phyloP scores from a whole-genome alignment of 2,329 filamentous ascomycete species.

The Aspergillus sp. region DNA sequence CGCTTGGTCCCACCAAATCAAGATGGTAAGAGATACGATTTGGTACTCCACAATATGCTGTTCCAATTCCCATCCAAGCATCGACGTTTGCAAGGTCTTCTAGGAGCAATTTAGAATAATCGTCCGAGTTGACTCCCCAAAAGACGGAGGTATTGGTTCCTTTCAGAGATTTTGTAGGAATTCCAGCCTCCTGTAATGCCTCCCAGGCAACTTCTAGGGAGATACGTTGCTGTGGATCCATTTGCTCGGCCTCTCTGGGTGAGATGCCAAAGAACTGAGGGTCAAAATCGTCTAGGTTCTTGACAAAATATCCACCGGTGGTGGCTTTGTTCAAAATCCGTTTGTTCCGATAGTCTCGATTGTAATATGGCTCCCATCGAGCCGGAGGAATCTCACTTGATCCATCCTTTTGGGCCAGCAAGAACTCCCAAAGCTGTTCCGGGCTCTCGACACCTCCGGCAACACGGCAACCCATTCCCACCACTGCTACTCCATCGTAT shows the following conservation, averaged over 20 bases:
- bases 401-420: slow-evolving; percentile 23
- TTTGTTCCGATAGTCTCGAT: slow-evolving; percentile 20
- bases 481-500: slow-evolving; percentile 16
- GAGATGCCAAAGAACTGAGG: slow-evolving; percentile 24
- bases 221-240: slow-evolving; percentile 26
- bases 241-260: slow-evolving; percentile 20
- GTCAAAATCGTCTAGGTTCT: slow-evolving; percentile 24
- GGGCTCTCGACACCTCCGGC: slow-evolving; percentile 25
- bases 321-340: slow-evolving; percentile 19
- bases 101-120: slow-evolving; percentile 32
- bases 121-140: slow-evolving; percentile 29
- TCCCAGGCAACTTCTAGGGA: slow-evolving; percentile 17
- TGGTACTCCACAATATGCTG: slow-evolving; percentile 30
- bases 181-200: slow-evolving; percentile 19
- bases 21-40: slow-evolving; percentile 20
- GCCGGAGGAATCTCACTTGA: slow-evolving; percentile 22
- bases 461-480: slow-evolving; percentile 30
- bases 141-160: slow-evolving; percentile 26
- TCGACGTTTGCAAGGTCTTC: slow-evolving; percentile 35
- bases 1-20: slow-evolving; percentile 17
- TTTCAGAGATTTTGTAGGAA: slow-evolving; percentile 12
- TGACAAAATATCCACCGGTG: slow-evolving; percentile 25
- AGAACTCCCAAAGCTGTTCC: slow-evolving; percentile 28
- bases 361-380: slow-evolving; percentile 28
- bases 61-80: slow-evolving; percentile 38